These are phyloP conservation scores for Pterulicium gracile DNA, from an alignment of 1,284 basidiomycete species.

Conservation along the genomic window DNA sequence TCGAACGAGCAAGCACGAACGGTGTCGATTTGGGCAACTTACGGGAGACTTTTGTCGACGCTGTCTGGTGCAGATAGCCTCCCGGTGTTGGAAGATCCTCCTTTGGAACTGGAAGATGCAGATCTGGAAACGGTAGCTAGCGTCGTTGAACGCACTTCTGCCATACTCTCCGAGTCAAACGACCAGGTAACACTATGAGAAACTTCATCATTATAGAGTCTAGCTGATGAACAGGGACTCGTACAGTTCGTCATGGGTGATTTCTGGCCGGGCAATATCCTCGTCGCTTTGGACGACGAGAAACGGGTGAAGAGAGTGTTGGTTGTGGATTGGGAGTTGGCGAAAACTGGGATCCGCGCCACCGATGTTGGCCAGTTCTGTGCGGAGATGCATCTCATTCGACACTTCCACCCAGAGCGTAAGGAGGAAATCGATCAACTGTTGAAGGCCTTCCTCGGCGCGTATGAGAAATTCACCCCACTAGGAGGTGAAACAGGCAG, in stretches of 20 bases:
- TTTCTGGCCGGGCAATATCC: conserved; percentile 4
- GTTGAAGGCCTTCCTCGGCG: conserved; percentile 14
- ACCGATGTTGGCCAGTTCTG: not conserved
- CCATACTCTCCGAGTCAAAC: conserved; percentile 24
- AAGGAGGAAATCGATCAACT: not conserved
- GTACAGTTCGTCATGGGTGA: conserved; percentile 3
- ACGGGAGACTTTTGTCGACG: conserved; percentile 36
- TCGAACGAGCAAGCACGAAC: conserved; percentile 29
- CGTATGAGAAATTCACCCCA: conserved; percentile 24
- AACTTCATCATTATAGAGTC: conserved; percentile 19
- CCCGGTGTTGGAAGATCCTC: conserved; percentile 27
- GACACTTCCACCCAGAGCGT: not conserved
- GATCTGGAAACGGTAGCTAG: conserved; percentile 25
- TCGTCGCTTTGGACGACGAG: not conserved
- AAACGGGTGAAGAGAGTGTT: not conserved
- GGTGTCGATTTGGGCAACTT: conserved; percentile 32
- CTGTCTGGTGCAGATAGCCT: conserved; percentile 24
- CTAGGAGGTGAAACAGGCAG: conserved; percentile 14
- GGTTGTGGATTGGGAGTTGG: conserved; percentile 2
- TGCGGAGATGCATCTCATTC: not conserved
- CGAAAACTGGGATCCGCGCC: not conserved
- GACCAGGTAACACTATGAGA: conserved; percentile 19
- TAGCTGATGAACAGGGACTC: not conserved
- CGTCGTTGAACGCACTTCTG: conserved; percentile 23
- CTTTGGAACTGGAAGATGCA: conserved; percentile 23